Percentiles rank a stretch among this genome's conserved stretches.
phyloP scores from a whole-genome alignment of 2,329 filamentous ascomycete species.

The Cladophialophora psammophila region DNA sequence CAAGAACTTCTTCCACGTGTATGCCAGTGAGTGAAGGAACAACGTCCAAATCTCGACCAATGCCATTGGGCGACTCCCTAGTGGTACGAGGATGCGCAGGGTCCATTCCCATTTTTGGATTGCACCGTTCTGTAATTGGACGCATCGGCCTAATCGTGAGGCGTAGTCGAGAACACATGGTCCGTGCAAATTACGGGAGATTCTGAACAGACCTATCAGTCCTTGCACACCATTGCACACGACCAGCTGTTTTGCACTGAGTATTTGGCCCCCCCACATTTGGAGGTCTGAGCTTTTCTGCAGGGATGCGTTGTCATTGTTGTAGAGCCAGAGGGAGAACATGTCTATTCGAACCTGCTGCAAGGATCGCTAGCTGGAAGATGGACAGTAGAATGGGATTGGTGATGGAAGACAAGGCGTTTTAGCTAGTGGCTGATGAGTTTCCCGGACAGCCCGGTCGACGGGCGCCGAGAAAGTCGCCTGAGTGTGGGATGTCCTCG shows the following conservation, averaged over 20 bases:
- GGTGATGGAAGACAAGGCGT: conserved; percentile 1
- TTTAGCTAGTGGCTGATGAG: not conserved
- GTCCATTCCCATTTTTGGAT: not conserved
- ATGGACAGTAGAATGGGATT: not conserved
- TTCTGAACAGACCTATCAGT: not conserved
- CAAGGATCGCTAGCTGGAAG: not conserved
- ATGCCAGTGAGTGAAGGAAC: conserved; percentile 18
- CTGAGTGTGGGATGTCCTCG: not conserved
- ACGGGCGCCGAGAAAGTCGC: not conserved
- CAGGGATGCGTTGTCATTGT: not conserved
- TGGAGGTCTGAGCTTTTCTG: not conserved
- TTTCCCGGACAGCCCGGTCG: not conserved
- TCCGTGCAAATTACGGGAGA: not conserved
- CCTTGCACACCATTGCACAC: not conserved
- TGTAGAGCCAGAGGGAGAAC: not conserved
- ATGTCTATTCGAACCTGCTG: not conserved
- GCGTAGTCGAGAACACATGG: conserved; percentile 9
- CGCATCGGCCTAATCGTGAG: not conserved
- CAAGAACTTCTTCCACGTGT: conserved; percentile 4
- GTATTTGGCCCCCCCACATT: not conserved
- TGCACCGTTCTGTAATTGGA: not conserved
- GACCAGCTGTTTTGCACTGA: not conserved
- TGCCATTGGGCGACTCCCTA: not conserved
- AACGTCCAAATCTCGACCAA: not conserved
- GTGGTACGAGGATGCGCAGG: not conserved